Evolutionary conservation across 345 rosid species (phyloP), one percentile per base, ranked within the genome.

Genomic region (Acer campestre): DNA sequence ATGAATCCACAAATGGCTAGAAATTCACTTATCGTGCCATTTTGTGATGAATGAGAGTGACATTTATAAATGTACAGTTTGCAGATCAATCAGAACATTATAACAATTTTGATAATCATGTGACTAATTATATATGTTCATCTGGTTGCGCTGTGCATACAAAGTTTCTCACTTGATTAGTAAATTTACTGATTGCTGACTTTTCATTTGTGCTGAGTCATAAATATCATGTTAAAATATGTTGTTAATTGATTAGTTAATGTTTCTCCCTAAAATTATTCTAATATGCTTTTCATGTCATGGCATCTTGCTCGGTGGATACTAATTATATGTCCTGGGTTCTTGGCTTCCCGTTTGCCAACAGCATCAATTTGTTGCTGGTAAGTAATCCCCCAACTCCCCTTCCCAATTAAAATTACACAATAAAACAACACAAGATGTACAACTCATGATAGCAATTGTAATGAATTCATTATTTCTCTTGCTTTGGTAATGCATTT

Each of bases 361-460:
- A 85, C 89, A 95, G 99, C 90, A 93, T 90, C 98, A 92, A 87
- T 93, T 95, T 83, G 99, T 93, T 75, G 96, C 98, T 70, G 98
- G 98, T 91, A 82, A 89, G 95, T 83, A 27, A 58, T 62, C 68
- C 62, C 20, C 61, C 67, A 59, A 59, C 27, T 20, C 27, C 27
- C 63, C 63, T 59, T 22, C 25, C 61, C 27, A 59, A 22, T 16
- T 11, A 17, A 13, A 71, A 16, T 14, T 18, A 18, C 27, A 40
- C 23, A 25, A 55, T 25, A 35, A n/a, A 6, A 20, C n/a, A 16
- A 5, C n/a, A 31, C n/a, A 35, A 11, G 74, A 49, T 51, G 10
- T 17, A 18, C 59, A 53, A 51, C 44, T 53, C 44, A 51, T 51
- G 35, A 62, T 46, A 74, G 51, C 27, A 63, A 48, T 10, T 63